Conservation (phyloP, 805 yeast species). For the Ogataea parapolymorpha region DNA sequence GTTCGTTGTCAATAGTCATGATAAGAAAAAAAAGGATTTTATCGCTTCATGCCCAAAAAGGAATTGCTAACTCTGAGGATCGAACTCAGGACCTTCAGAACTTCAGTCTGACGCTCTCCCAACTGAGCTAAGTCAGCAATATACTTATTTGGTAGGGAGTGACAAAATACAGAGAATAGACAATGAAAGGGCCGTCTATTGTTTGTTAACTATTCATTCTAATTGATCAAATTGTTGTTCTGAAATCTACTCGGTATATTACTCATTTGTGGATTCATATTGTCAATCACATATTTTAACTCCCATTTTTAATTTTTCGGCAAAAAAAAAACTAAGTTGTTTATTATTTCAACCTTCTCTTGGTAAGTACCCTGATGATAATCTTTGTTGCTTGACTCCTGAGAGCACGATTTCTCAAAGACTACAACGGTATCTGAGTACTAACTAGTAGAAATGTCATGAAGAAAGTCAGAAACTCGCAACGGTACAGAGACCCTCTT, state of each 20-base stretch:
- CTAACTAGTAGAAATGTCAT: constrained; percentile 8
- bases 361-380: constrained; percentile 11
- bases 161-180: neutral
- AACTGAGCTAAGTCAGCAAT: constrained; percentile 24
- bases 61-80: constrained; percentile 20
- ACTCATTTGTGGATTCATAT: too few species aligned
- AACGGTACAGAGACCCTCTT: constrained; percentile 31
- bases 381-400: constrained; percentile 23
- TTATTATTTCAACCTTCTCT: neutral
- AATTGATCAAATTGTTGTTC: too few species aligned
- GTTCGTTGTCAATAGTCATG: constrained; percentile 3
- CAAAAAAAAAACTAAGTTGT: constrained; percentile 1
- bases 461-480: constrained; percentile 7
- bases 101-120: constrained; percentile 27
- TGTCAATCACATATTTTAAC: too few species aligned
- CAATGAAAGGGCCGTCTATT: neutral
- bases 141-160: neutral
- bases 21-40: neutral
- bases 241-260: too few species aligned
- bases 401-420: constrained; percentile 28
- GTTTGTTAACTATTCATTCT: too few species aligned
- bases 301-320: neutral
- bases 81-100: constrained; percentile 25
- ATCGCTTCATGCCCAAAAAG: constrained; percentile 1
- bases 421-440: constrained; percentile 40